A percentile compares a stretch with the other conserved stretches of the same genome.
These are phyloP conservation scores for Candida chauliodis DNA, from an alignment of 805 yeast species.

Conservation along the genomic window DNA sequence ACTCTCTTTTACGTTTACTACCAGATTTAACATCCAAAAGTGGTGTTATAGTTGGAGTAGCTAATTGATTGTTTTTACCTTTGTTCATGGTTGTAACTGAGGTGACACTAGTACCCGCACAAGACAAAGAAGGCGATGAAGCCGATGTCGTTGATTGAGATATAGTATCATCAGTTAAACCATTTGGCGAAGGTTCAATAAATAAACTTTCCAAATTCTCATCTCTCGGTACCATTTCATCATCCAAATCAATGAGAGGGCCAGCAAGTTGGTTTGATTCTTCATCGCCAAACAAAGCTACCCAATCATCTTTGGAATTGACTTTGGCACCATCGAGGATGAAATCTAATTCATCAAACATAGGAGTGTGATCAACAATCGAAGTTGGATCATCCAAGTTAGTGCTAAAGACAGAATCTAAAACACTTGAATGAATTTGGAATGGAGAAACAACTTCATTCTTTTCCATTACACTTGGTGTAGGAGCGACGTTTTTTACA, in stretches of 20 bases:
- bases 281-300: slow-evolving; percentile 47
- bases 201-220: slow-evolving; percentile 4
- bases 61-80: slow-evolving; percentile 22
- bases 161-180: slow-evolving; percentile 12
- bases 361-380: slow-evolving; percentile 46
- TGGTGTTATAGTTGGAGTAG: slow-evolving; percentile 34
- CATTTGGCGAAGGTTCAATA: slow-evolving; percentile 11
- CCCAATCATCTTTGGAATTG: slow-evolving; percentile 52
- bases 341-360: slow-evolving; percentile 55
- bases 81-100: neutral
- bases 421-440: slow-evolving; percentile 49
- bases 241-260: slow-evolving; percentile 7
- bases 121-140: slow-evolving; percentile 3
- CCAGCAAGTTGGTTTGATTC: neutral
- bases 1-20: slow-evolving; percentile 46
- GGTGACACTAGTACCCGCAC: neutral
- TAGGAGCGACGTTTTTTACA: neutral
- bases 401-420: slow-evolving; percentile 49
- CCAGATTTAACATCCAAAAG: slow-evolving; percentile 18
- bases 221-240: slow-evolving; percentile 8
- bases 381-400: slow-evolving; percentile 29
- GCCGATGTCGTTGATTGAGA: slow-evolving; percentile 6
- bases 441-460: slow-evolving; percentile 38
- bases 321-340: slow-evolving; percentile 37
- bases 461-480: neutral